These are phyloP conservation scores for Ailanthus altissimus DNA, from an alignment of 345 rosid genomes.

Conservation along the genomic window DNA sequence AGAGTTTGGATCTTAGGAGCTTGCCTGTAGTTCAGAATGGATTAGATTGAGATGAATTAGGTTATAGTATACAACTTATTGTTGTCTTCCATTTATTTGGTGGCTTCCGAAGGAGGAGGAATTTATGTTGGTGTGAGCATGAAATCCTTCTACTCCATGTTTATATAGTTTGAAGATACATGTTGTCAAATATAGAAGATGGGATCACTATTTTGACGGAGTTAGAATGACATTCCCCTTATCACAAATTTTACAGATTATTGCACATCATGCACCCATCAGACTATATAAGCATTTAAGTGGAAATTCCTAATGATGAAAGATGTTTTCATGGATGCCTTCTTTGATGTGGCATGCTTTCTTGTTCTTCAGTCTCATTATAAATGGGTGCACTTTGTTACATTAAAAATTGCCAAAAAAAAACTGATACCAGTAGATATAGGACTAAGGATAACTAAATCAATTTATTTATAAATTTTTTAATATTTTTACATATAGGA, in stretches of 20 bases:
- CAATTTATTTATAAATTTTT: no score
- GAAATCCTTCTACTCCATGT: not conserved
- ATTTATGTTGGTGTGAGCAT: not conserved
- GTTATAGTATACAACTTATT: constrained; percentile 16
- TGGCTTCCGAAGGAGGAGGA: not conserved
- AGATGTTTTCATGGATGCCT: not conserved
- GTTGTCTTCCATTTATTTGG: not conserved
- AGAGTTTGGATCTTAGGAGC: constrained; percentile 34
- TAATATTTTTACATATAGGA: no score
- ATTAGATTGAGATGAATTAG: constrained; percentile 20
- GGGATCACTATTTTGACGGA: not conserved
- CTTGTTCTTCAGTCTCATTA: no score
- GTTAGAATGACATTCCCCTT: not conserved
- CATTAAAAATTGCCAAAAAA: no score
- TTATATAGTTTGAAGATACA: not conserved
- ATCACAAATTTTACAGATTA: not conserved
- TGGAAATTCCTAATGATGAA: not conserved
- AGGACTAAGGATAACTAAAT: no score
- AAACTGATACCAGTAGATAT: no score
- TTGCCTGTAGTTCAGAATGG: constrained; percentile 27
- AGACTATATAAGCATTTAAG: not conserved
- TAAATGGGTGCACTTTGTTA: no score
- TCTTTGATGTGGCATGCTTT: no score
- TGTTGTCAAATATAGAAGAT: not conserved
- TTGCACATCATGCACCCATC: not conserved